A percentile compares a stretch with the other conserved stretches of the same genome.
phyloP scores from a whole-genome alignment of 306 rosid genomes.

The Malus sylvestris region DNA sequence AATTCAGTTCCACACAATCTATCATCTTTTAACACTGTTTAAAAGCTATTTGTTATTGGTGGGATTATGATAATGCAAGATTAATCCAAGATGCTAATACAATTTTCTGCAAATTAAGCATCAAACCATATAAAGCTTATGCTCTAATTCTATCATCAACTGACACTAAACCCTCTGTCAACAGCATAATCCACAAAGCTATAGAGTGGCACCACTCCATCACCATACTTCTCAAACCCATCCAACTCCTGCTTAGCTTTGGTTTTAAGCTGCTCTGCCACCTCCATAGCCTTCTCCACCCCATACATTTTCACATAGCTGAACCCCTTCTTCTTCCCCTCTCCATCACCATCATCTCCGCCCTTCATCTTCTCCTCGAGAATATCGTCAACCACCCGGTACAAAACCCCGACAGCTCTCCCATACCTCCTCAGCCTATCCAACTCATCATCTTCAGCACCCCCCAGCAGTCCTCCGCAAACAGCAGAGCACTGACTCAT shows the following conservation, averaged over 20 bases:
- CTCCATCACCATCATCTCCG: conserved; percentile 6
- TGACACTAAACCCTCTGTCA: conserved; percentile 66
- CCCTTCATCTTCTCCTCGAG: conserved; percentile 35
- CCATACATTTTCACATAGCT: conserved; percentile 67
- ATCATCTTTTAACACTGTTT: not conserved
- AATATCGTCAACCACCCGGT: conserved; percentile 70
- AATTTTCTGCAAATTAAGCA: not conserved
- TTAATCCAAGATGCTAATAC: not conserved
- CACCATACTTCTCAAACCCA: conserved; percentile 75
- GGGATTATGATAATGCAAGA: not conserved
- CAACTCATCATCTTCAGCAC: conserved; percentile 68
- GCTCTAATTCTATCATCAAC: conserved; percentile 12
- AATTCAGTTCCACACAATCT: not conserved
- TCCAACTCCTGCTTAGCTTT: conserved; percentile 73
- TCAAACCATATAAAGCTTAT: not conserved
- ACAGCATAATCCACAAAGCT: conserved; percentile 91
- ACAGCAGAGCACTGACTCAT: conserved; percentile 91
- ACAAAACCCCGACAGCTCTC: conserved; percentile 78
- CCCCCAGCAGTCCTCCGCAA: conserved; percentile 85
- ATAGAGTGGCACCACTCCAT: conserved; percentile 63
- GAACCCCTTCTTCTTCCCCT: conserved; percentile 42
- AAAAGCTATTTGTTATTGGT: not conserved
- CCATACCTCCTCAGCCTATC: conserved; percentile 82
- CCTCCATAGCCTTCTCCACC: conserved; percentile 64
- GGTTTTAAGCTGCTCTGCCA: conserved; percentile 68